Evolutionary conservation across 768 basidiomycete species (phyloP).

Genomic region (Lentinula raphanica): DNA sequence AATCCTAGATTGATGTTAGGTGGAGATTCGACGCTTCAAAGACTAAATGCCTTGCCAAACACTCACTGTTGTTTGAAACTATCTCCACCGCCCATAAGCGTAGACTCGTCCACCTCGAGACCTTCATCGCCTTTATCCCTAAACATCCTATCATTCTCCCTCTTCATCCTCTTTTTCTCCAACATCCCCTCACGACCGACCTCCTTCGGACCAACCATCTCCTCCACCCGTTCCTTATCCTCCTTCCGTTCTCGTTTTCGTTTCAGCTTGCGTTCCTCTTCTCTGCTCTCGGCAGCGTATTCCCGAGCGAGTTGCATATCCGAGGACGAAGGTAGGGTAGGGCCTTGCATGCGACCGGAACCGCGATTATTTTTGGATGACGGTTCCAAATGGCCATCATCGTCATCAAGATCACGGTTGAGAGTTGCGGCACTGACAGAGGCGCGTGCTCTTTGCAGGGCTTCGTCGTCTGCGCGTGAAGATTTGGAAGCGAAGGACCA

Average conservation of each 20-base stretch:
- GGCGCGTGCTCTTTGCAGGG: slow-evolving; percentile 54
- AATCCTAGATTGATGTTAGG: slow-evolving; percentile 40
- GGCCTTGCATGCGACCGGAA: slow-evolving; percentile 48
- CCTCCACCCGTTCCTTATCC: slow-evolving; percentile 66
- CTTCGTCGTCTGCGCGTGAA: slow-evolving; percentile 51
- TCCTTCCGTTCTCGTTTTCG: slow-evolving; percentile 66
- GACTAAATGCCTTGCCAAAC: not conserved
- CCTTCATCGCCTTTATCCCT: slow-evolving; percentile 76
- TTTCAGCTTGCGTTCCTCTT: slow-evolving; percentile 48
- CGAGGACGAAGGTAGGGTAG: slow-evolving; percentile 61
- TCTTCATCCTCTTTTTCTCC: slow-evolving; percentile 75
- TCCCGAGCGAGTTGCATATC: slow-evolving; percentile 73
- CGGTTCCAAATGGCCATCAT: slow-evolving; percentile 13
- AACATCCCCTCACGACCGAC: slow-evolving; percentile 80
- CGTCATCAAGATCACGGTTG: slow-evolving; percentile 18
- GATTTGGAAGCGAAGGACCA: slow-evolving; percentile 79
- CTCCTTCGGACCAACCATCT: slow-evolving; percentile 73
- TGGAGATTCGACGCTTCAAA: not conserved
- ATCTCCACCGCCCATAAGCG: slow-evolving; percentile 77
- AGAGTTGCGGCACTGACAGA: slow-evolving; percentile 52
- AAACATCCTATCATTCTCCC: slow-evolving; percentile 68
- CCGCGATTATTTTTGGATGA: slow-evolving; percentile 20
- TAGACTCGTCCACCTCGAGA: slow-evolving; percentile 71
- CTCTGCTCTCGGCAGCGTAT: slow-evolving; percentile 42
- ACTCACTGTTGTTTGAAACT: slow-evolving; percentile 75